A percentile compares a stretch with the other conserved stretches of the same genome.
Evolutionary conservation across 2,329 filamentous ascomycete genomes (phyloP).

Genomic region (Trichoderma sp.): DNA sequence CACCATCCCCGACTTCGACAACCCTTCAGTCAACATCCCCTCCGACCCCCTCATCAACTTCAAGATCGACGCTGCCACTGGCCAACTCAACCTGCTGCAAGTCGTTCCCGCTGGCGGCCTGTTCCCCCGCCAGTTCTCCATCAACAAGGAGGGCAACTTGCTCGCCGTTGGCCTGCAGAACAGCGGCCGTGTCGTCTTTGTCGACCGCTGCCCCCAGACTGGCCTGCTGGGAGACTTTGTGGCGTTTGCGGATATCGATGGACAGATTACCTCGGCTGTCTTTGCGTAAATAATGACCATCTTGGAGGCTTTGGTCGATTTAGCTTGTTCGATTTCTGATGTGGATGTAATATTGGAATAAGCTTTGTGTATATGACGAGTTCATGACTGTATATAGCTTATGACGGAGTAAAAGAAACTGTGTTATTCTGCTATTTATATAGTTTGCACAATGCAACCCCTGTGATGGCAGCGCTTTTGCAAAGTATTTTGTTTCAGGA

Average conservation of each 20-base stretch:
- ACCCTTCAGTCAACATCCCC: constrained; percentile 43
- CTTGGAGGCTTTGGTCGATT: constrained; percentile 29
- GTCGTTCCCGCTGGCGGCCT: constrained; percentile 61
- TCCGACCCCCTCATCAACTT: constrained; percentile 66
- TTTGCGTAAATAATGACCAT: constrained; percentile 34
- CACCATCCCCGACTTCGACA: constrained; percentile 43
- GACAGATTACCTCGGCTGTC: constrained; percentile 45
- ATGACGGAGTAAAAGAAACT: neutral
- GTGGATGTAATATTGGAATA: neutral
- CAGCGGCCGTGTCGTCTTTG: constrained; percentile 58
- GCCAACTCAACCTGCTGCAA: constrained; percentile 53
- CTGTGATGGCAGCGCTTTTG: neutral
- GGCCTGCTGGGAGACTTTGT: constrained; percentile 53
- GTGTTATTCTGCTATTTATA: neutral
- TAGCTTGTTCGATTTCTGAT: neutral
- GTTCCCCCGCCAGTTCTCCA: constrained; percentile 63
- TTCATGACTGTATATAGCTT: constrained; percentile 1
- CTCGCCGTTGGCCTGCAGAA: constrained; percentile 65
- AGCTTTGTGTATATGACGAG: neutral
- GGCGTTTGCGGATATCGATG: constrained; percentile 41
- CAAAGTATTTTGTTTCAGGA: neutral
- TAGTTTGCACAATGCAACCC: neutral
- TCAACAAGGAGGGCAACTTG: constrained; percentile 61
- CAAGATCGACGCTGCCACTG: constrained; percentile 51
- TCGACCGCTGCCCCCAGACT: constrained; percentile 55